Percentiles rank a stretch among this genome's conserved stretches.
Conservation (phyloP, 129 eudicot genomes). For the Flaveria sonorensis region DNA sequence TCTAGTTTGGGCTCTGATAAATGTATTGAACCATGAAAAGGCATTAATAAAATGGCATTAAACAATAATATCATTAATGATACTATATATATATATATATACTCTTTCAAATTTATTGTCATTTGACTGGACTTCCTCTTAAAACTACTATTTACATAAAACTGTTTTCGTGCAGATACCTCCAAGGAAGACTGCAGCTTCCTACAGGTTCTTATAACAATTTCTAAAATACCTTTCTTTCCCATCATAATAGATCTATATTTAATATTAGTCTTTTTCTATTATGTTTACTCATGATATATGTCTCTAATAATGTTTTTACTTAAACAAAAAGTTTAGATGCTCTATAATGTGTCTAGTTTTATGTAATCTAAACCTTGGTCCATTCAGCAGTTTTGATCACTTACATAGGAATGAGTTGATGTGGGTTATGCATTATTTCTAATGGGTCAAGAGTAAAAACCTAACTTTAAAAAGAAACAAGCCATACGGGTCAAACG, state of each 20-base stretch:
- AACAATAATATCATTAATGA: neutral
- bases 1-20: neutral
- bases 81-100: too few species aligned
- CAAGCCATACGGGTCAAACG: neutral
- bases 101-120: neutral
- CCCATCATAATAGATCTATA: neutral
- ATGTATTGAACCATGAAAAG: constrained; percentile 6
- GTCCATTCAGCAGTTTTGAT: neutral
- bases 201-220: constrained; percentile 67
- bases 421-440: neutral
- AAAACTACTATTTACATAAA: neutral
- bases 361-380: neutral
- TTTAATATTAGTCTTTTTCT: neutral
- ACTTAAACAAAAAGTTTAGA: neutral
- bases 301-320: neutral
- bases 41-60: neutral
- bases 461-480: too few species aligned
- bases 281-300: neutral
- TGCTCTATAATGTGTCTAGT: neutral
- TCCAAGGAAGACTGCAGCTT: constrained; percentile 96
- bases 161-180: constrained; percentile 74
- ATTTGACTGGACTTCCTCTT: neutral
- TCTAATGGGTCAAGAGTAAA: neutral
- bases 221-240: constrained; percentile 1
- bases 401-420: neutral